phyloP scores from a whole-genome alignment of 1,284 basidiomycete genomes.

The Boletus calvinii region DNA sequence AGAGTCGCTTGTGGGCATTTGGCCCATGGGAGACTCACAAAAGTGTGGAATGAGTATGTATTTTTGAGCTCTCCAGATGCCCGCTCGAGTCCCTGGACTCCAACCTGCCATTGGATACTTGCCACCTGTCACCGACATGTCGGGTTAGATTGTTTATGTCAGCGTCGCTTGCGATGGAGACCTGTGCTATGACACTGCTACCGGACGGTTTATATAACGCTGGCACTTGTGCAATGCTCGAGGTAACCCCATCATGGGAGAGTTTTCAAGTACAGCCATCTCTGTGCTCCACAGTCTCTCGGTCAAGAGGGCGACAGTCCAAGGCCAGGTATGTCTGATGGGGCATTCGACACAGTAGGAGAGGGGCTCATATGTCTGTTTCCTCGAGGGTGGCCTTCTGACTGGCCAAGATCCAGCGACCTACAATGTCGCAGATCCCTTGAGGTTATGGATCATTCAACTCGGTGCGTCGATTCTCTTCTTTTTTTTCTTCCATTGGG shows the following conservation, averaged over 20 bases:
- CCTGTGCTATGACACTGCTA: background rate
- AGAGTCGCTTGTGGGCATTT: too few relatives aligned
- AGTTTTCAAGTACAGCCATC: conserved; percentile 42
- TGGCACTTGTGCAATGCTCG: background rate
- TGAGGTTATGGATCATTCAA: conserved; percentile 90
- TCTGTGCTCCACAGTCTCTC: conserved; percentile 34
- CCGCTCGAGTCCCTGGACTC: too few relatives aligned
- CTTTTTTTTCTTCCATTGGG: background rate
- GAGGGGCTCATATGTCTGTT: background rate
- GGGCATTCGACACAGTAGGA: background rate
- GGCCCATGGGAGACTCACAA: too few relatives aligned
- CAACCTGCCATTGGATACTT: too few relatives aligned
- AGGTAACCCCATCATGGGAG: conserved; percentile 26
- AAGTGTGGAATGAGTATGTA: too few relatives aligned
- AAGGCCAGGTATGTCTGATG: conserved; percentile 38
- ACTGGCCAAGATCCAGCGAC: conserved; percentile 69
- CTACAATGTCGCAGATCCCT: conserved; percentile 67
- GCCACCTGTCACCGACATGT: too few relatives aligned
- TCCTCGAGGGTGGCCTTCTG: conserved; percentile 63
- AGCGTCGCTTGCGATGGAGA: background rate
- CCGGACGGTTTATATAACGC: background rate
- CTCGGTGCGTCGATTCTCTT: conserved; percentile 50
- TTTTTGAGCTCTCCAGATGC: too few relatives aligned
- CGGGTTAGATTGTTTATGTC: background rate
- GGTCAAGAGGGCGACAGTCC: conserved; percentile 36